Conservation (phyloP, 169 alveolate genomes). For the Cryptosporidium ubiquitum region DNA sequence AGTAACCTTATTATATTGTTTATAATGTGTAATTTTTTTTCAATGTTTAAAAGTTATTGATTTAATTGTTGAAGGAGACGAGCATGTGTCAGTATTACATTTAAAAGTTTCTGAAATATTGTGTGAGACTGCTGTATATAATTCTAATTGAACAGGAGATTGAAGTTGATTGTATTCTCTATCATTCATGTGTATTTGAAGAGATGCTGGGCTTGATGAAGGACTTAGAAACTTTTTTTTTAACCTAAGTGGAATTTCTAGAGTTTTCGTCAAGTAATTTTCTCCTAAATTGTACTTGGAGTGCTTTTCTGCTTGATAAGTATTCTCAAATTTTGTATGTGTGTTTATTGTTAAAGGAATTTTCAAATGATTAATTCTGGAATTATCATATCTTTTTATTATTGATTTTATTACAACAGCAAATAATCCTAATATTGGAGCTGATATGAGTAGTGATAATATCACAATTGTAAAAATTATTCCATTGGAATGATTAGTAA, state of each 20-base stretch:
- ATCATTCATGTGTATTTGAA: neutral
- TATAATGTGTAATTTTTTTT: neutral
- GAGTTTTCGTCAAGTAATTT: neutral
- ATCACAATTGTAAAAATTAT: neutral
- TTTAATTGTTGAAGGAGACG: slow-evolving; percentile 67
- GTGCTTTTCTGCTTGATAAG: neutral
- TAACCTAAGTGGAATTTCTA: slow-evolving; percentile 14
- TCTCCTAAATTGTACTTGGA: neutral
- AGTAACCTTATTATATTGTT: neutral
- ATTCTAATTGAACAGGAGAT: slow-evolving; percentile 29
- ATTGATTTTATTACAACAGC: neutral
- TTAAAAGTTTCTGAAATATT: slow-evolving; percentile 8
- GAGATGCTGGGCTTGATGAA: slow-evolving; percentile 38
- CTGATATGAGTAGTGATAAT: neutral
- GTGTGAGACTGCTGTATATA: slow-evolving; percentile 38
- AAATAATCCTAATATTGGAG: neutral
- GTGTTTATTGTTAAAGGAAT: neutral
- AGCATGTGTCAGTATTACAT: slow-evolving; percentile 37
- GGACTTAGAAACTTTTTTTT: slow-evolving; percentile 19
- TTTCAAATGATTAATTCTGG: neutral
- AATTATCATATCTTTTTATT: neutral
- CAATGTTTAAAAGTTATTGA: slow-evolving; percentile 67
- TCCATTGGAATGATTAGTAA: neutral
- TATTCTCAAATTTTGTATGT: slow-evolving; percentile 2
- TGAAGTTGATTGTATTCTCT: slow-evolving; percentile 5